Base-by-base conservation (phyloP, 805 yeast species). In the Saccharomycopsis oosterbeekiorum region DNA sequence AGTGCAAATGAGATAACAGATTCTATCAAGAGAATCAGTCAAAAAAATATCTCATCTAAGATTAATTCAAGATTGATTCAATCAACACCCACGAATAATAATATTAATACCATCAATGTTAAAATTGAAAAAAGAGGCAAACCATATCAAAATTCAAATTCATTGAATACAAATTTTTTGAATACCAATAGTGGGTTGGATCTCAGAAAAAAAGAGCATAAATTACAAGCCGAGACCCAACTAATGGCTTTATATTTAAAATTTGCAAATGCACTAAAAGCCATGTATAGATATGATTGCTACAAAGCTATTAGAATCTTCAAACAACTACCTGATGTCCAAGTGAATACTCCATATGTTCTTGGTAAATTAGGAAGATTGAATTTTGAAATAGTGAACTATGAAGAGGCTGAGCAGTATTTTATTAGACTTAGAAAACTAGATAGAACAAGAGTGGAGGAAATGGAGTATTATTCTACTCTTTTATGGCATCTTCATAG, bases 401-500 rank as follows among this genome's bases (percentile, higher is more conserved):
- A 93, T 73, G 85, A 84, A 62, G 87, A 86, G 71, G 80, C 96
- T 9, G 88, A 84, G 64, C 71, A 75, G 53, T 84, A 80, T 66
- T 93, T 88, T 69, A 73, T 74, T 17, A 78, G 78, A 65, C 76
- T 94, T 60, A 78, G 96, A 59, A 75, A 75, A 60, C 62, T 85
- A 29, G 97, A 91, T 73, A 81, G 93, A 51, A 88, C 92, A 11
- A 78, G 98, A 61, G 70, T 86, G 15, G 84, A 83, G 64, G 98
- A 91, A 70, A 89, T 93, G 94, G 98, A 94, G 69, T 84, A 85
- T 67, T 91, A 83, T 69, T 90, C 97, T 0, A 93, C 98, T 0
- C 76, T 91, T 36, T 76, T 93, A 62, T 93, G 99, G 99, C 98
- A 94, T 75, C 74, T 91, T 57, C 93, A 88, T 60, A 85, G 85